Base-by-base conservation (phyloP, 805 yeast genomes). In the Lipomyces lipofer region DNA sequence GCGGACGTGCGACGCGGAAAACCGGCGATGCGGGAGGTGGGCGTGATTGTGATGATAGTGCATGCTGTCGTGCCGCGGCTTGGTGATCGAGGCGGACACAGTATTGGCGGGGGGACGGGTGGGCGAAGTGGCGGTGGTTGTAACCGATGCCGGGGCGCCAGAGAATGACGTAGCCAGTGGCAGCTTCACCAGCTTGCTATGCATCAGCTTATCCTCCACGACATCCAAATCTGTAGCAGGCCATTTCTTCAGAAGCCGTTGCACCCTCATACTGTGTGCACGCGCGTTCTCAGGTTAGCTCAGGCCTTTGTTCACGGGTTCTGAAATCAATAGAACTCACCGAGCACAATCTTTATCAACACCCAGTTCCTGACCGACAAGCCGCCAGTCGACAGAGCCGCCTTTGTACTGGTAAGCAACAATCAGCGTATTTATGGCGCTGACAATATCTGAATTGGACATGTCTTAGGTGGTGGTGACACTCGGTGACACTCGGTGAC, bases 381-480 rank as follows among this genome's bases (percentile, higher is more conserved):
- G 53, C n/a, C 62, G 56, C 62, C 62, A 58, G 51, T 58, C 62
- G 46, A 58, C 62, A 19, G 62, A 54, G 30, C 62, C 62, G 28
- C 49, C 40, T 15, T 58, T 58, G 49, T 36, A 56, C 44, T 52
- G 60, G 54, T 39, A 58, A 32, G 62, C 62, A 29, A 54, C 56
- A 35, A 58, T 46, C 42, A 58, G 56, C 19, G 62, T 58, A 28
- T 58, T 50, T 17, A 58, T 59, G 25, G 62, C 62, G 28, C 49
- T 39, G 44, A 58, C 56, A n/a, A 58, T 58, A 42, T 58, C 62
- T n/a, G 62, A 58, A 39, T 58, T 58, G 35, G 62, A 58, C 62
- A 58, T 58, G 32, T n/a, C n/a, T n/a, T n/a, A n/a, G n/a, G n/a
- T n/a, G n/a, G n/a, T n/a, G n/a, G n/a, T n/a, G n/a, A n/a, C n/a